Base-by-base conservation (phyloP, 495 filamentous ascomycete species). In the Xylaria castorea region DNA sequence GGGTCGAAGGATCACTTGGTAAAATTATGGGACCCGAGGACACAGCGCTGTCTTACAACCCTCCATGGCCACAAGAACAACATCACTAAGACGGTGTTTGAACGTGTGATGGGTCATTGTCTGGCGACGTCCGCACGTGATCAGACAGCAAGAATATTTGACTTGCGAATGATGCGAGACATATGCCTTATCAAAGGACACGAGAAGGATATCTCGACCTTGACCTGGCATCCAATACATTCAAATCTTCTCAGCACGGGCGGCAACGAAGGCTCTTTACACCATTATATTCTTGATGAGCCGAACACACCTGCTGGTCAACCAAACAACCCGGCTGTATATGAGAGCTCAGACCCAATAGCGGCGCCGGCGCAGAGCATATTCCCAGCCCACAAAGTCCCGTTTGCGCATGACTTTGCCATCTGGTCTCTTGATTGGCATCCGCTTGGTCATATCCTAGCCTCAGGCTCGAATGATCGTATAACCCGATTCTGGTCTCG, bases 391-490 rank as follows among this genome's bases (percentile, higher is more conserved):
- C 95, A 97, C 82, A 88, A 89, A 73, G 80, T 97, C 60, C 89
- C 91, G 46, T 94, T 91, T 71, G 96, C 96, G 1, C 96, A 99
- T 76, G 93, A 95, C 50, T 95, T 93, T 75, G 92, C 94, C 12
- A 95, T 99, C 70, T 99, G 96, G 96, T 95, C 94, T 5, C 85
- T 99, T 30, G 94, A 97, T 84, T 99, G 96, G 93, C 96, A 99
- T 77, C 96, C 96, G 1, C 85, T 98, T 0, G 96, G 96, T 27
- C 96, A 99, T 76, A 95, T 99, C 71, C 87, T 99, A 34, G 94
- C 94, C n/a, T 97, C 96, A n/a, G 96, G 96, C 5, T 97, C 95
- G 3, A 99, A 99, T 80, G 96, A 99, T 81, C 92, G 95, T 60
- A 93, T 97, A 58, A 98, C 96, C 9, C 90, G 95, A 44, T 99